Evolutionary conservation across 768 basidiomycete species (phyloP), one percentile per base, ranked within the genome.

Genomic region (Ramaria sp.): DNA sequence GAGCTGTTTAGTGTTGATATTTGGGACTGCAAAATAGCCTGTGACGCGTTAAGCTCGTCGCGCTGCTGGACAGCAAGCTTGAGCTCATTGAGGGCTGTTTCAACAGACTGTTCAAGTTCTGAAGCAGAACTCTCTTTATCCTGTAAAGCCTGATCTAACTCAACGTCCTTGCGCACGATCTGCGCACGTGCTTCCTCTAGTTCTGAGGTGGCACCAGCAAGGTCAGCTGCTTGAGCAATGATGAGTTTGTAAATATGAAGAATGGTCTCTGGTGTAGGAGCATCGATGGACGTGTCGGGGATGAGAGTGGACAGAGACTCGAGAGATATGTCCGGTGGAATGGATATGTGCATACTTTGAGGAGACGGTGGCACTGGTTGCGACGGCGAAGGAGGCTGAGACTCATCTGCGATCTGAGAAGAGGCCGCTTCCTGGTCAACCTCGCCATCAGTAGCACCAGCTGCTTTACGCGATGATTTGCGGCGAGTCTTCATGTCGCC

Each of bases 131-230:
- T 78, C 65, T 92, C 88, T 53, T 78, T 79, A 66, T 92, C 89
- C 63, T 90, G 86, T 37, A 90, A 67, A 6, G 87, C 82, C 69
- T 91, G 89, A 67, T 92, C 90, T 37, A 91, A 72, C 67, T 93
- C 90, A 2, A 92, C 73, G 54, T 91, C 88, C 67, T 84, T 86
- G 68, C 78, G 79, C 63, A 87, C 79, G 10, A 74, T 66, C 48
- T 83, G 81, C 2, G 88, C 88, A 43, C 75, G 81, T 58, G 78
- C 70, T 60, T 84, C 85, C 67, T 92, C 90, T 34, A 87, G 69
- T 59, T 88, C 84, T 52, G 80, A 72, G 50, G 79, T 76, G 2
- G 76, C 69, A 58, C 68, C 71, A 54, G 88, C 83, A 17, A 80
- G 66, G 56, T 81, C 80, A 1, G 72, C 65, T 6, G 74, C 74